phyloP scores from a whole-genome alignment of 129 eudicot species.

The Gnaphalium uliginosum region DNA sequence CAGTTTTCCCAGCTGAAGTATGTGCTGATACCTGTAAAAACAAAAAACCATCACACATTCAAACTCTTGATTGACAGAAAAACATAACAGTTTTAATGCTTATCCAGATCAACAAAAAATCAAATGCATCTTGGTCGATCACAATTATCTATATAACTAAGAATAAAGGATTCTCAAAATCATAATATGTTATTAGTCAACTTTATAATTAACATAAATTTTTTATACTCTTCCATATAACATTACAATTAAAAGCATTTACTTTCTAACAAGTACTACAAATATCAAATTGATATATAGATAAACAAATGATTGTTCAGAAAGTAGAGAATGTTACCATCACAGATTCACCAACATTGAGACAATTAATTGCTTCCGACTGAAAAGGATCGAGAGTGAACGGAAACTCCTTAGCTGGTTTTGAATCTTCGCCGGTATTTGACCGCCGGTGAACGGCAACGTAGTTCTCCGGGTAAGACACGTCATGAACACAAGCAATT shows the following conservation, averaged over 20 bases:
- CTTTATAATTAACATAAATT: constrained; percentile 5
- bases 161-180: neutral
- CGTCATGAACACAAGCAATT: constrained; percentile 79
- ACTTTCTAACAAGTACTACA: neutral
- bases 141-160: constrained; percentile 20
- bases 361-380: constrained; percentile 81
- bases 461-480: constrained; percentile 76
- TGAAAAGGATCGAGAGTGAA: constrained; percentile 89
- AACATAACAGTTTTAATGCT: neutral
- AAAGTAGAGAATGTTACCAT: constrained; percentile 53
- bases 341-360: constrained; percentile 88
- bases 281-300: neutral
- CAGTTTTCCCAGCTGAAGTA: constrained; percentile 99
- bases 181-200: neutral
- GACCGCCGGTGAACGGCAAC: constrained; percentile 34
- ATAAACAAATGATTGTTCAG: neutral
- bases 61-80: neutral
- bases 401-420: constrained; percentile 89
- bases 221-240: neutral
- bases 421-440: constrained; percentile 36
- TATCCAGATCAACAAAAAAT: neutral
- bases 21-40: constrained; percentile 85
- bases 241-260: neutral
- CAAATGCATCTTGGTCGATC: neutral
- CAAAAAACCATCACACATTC: neutral